Evolutionary conservation across 1,139 yeast species (phyloP).

Genomic region (Scheffersomyces lignicola): DNA sequence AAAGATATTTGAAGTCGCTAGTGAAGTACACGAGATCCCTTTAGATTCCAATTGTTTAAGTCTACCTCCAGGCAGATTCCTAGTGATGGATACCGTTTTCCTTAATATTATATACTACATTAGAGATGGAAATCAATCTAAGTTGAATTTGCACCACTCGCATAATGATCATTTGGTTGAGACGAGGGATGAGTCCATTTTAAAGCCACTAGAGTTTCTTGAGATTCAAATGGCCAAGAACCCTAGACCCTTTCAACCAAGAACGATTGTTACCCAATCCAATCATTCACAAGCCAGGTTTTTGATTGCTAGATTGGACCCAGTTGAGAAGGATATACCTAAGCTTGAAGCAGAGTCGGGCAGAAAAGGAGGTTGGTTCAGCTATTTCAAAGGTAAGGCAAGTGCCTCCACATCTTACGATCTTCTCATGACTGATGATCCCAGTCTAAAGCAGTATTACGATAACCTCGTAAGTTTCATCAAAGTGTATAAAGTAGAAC

Average conservation of each 20-base stretch:
- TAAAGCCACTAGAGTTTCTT: conserved; percentile 17
- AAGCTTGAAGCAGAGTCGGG: conserved; percentile 5
- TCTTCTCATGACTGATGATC: conserved; percentile 19
- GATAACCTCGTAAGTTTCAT: conserved; percentile 14
- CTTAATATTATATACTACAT: conserved; percentile 25
- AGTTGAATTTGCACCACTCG: conserved; percentile 33
- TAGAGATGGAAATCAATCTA: conserved; percentile 10
- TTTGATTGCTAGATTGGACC: conserved; percentile 29
- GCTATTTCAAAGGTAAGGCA: conserved; percentile 8
- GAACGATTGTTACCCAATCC: conserved; percentile 28
- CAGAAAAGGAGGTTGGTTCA: conserved; percentile 9
- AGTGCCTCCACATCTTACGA: background rate
- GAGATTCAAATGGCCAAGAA: conserved; percentile 5
- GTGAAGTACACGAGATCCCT: conserved; percentile 12
- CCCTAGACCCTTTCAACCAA: conserved; percentile 15
- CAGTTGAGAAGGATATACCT: conserved; percentile 12
- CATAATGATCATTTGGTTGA: conserved; percentile 25
- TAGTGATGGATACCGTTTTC: conserved; percentile 34
- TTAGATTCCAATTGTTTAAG: conserved; percentile 21
- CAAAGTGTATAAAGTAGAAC: conserved; percentile 5
- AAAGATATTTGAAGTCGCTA: conserved; percentile 16
- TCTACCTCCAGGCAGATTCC: conserved; percentile 15
- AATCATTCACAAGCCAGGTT: conserved; percentile 38
- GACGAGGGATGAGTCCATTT: conserved; percentile 11
- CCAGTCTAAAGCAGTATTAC: conserved; percentile 18